Base-by-base conservation (phyloP, 2,329 filamentous ascomycete species). In the Trichoderma sp. region DNA sequence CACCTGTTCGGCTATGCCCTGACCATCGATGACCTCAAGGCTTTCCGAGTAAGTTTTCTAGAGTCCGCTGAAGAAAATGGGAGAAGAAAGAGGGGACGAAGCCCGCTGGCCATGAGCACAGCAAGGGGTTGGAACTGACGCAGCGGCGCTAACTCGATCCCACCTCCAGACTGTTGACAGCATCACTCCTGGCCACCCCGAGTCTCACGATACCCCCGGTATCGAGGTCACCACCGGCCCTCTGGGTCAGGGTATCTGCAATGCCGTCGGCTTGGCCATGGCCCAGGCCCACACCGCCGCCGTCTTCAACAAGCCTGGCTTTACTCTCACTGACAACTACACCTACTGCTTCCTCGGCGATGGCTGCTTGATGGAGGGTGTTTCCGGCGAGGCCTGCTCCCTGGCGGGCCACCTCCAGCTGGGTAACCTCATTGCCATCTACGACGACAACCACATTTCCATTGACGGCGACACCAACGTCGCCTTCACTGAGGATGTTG, bases 361-460 rank as follows among this genome's bases (percentile, higher is more conserved):
- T 86, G 96, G 96, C 75, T 99, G 96, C 84, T 89, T 96, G 83
- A 96, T 97, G 94, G 96, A 99, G 87, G 96, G 96, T 87, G 88
- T 99, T 85, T 93, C 96, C 74, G 89, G 89, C 79, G 96, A 99
- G 86, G 95, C 96, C 77, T 93, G 87, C 75, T 97, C 94, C 71
- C 87, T 94, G 75, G 96, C 96, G 75, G 96, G 96, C 79, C 96
- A 99, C 86, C 88, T 98, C 82, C 92, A 98, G 88, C 90, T 99
- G 73, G 96, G 95, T 80, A 99, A 98, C 88, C 87, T 99, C 78
- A 98, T 98, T 83, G 90, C 89, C 82, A 88, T 99, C 83, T 99
- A 95, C 83, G 96, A 99, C 80, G 96, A 99, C 87, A 99, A 99
- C 89, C 92, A 97, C 82, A 98, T 99, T 79, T 97, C 87, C 77